Percentiles rank a stretch among this genome's conserved stretches.
These are phyloP conservation scores for Astrocystis sublimbata DNA, from an alignment of 495 filamentous ascomycete species.

Conservation along the genomic window DNA sequence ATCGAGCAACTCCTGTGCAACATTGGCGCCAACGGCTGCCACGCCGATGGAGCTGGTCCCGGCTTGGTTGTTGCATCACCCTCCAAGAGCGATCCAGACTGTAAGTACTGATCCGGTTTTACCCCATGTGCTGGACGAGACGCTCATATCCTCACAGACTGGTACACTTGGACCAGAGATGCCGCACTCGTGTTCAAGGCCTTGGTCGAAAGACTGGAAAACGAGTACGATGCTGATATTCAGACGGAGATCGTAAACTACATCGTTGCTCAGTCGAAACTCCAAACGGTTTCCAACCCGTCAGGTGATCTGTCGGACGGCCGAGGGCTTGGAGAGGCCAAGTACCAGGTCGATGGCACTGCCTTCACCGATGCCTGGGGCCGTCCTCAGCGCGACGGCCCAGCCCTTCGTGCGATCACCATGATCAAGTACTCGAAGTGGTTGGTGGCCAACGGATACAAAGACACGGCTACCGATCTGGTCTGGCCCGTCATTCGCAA, in stretches of 20 bases:
- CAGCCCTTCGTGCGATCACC: conserved; percentile 66
- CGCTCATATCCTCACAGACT: conserved; percentile 38
- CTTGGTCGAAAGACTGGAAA: conserved; percentile 59
- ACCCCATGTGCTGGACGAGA: background rate
- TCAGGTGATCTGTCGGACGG: conserved; percentile 54
- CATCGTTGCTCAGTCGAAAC: conserved; percentile 57
- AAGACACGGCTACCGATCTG: conserved; percentile 36
- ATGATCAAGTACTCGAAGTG: conserved; percentile 46
- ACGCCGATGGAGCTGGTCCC: conserved; percentile 44
- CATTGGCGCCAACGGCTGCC: conserved; percentile 57
- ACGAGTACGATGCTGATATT: conserved; percentile 52
- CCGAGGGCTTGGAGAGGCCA: conserved; percentile 60
- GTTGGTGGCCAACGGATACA: conserved; percentile 51
- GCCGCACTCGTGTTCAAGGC: conserved; percentile 63
- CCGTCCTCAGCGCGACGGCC: conserved; percentile 71
- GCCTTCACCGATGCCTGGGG: conserved; percentile 67
- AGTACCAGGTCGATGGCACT: conserved; percentile 61
- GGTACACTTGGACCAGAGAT: conserved; percentile 74
- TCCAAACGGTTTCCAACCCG: conserved; percentile 63
- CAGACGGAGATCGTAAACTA: conserved; percentile 59
- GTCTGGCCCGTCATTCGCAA: conserved; percentile 67
- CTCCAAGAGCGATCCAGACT: conserved; percentile 58
- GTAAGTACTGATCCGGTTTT: conserved; percentile 41
- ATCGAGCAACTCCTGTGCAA: conserved; percentile 57
- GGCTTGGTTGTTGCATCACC: conserved; percentile 66